These are phyloP conservation scores for Haberlea rhodopensis DNA, from an alignment of 257 asterid species.

Conservation along the genomic window DNA sequence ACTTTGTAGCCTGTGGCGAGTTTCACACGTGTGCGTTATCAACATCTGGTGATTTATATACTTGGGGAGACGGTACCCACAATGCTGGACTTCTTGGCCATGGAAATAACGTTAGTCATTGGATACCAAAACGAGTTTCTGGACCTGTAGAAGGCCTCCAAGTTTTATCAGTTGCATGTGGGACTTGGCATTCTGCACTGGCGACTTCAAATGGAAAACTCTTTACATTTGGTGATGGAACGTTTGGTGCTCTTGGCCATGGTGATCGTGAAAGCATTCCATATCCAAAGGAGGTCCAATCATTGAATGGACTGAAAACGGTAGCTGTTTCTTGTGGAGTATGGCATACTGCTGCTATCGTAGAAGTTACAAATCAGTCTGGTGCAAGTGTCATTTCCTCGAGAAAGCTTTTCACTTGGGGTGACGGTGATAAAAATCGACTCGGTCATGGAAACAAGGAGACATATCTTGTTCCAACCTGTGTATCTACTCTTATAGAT, in stretches of 20 bases:
- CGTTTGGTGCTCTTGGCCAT: constrained; percentile 86
- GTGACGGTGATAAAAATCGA: constrained; percentile 81
- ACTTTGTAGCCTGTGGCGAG: constrained; percentile 80
- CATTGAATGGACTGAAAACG: constrained; percentile 62
- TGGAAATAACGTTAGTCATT: constrained; percentile 83
- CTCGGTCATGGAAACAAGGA: constrained; percentile 85
- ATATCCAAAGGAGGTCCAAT: constrained; percentile 67
- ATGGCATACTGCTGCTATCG: constrained; percentile 93
- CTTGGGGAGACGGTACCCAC: constrained; percentile 95
- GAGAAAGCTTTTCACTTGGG: constrained; percentile 89
- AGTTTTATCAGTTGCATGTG: constrained; percentile 81
- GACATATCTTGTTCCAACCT: constrained; percentile 65
- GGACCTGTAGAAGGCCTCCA: constrained; percentile 80
- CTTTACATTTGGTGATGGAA: constrained; percentile 89
- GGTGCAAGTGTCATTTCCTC: constrained; percentile 43
- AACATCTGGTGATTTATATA: constrained; percentile 75
- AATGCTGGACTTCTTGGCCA: constrained; percentile 90
- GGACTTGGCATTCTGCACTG: constrained; percentile 92
- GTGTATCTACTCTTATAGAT: constrained; percentile 72
- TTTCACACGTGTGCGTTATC: constrained; percentile 82
- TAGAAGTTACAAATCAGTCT: constrained; percentile 59
- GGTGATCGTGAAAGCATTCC: constrained; percentile 61
- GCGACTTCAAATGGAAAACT: constrained; percentile 65
- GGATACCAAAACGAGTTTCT: constrained; percentile 83
- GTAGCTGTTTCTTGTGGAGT: constrained; percentile 78